Base-by-base conservation (phyloP, 192 early-diverging fungal species). In the Radiomyces spectabilis region DNA sequence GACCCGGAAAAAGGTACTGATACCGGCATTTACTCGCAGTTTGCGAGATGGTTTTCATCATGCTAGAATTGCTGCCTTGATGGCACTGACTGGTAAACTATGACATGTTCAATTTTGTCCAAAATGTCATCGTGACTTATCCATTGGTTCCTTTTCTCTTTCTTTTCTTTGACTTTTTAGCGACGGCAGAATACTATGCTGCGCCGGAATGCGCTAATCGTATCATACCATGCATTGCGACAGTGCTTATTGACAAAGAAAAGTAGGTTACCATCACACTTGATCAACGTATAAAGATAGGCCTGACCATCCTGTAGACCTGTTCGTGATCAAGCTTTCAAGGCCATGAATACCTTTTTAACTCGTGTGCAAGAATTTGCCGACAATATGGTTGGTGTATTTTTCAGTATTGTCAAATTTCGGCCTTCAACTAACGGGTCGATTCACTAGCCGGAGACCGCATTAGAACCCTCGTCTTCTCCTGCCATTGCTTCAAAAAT, bases 41-140 rank as follows among this genome's bases (percentile, higher is more conserved):
- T 62, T 97, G 19, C 76, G 85, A 16, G 95, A 98, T 63, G 85
- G 86, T 24, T 97, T 97, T 65, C 81, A 86, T 15, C 91, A 91
- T 39, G 85, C 92, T 2, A 75, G 93, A 9, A 79, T 86, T 26
- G 94, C 96, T 7, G 86, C 87, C 44, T 74, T 94, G 13, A 76
- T 93, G 74, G 93, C 87, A 10, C 53, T 81, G n/a, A 62, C 61
- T 55, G 78, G 77, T 76, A 59, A 24, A 50, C 46, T n/a, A n/a
- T n/a, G n/a, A n/a, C n/a, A n/a, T n/a, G n/a, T n/a, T n/a, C n/a
- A n/a, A n/a, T n/a, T n/a, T n/a, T n/a, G n/a, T n/a, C n/a, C n/a
- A n/a, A n/a, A n/a, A n/a, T n/a, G n/a, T n/a, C n/a, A 22, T 22
- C 16, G 3, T 16, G 18, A 7, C 10, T 37, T 31, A 13, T 18